Conservation (phyloP, 2,329 filamentous ascomycete species). For the Fusarium sterilihyphosum region DNA sequence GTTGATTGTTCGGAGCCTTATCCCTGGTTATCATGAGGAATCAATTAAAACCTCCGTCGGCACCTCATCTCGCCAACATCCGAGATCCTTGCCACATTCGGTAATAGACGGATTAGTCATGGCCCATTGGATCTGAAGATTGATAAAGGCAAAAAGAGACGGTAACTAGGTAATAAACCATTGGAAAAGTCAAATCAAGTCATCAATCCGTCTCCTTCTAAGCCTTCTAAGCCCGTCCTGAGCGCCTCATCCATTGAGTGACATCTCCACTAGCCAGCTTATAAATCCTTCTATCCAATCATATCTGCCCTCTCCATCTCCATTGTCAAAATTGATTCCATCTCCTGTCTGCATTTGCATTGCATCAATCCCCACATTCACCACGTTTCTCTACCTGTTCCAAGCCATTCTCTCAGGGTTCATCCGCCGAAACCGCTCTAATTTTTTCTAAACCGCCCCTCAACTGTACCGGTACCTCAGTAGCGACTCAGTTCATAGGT, state of each 20-base stretch:
- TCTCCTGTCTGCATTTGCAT: conserved; percentile 12
- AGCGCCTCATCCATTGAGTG: neutral
- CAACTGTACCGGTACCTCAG: neutral
- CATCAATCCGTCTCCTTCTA: conserved; percentile 1
- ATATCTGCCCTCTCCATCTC: neutral
- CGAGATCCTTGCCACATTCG: neutral
- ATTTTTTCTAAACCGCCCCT: conserved; percentile 21
- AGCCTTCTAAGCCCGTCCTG: conserved; percentile 7
- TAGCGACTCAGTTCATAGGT: neutral
- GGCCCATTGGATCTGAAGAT: conserved; percentile 9
- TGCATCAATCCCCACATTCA: conserved; percentile 16
- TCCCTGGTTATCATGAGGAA: conserved; percentile 33
- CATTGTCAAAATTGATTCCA: conserved; percentile 33
- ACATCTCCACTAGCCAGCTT: conserved; percentile 16
- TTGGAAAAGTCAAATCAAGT: neutral
- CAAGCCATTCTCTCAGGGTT: conserved; percentile 10
- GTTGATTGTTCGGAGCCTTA: neutral
- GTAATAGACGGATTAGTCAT: conserved; percentile 14
- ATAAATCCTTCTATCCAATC: conserved; percentile 29
- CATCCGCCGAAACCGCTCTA: conserved; percentile 30
- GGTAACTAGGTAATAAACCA: neutral
- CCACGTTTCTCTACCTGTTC: conserved; percentile 1
- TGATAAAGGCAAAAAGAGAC: conserved; percentile 22
- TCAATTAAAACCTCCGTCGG: conserved; percentile 18
- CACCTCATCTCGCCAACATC: neutral